Evolutionary conservation across 2,329 filamentous ascomycete genomes (phyloP).

Genomic region (Trichoderma koningiopsis): DNA sequence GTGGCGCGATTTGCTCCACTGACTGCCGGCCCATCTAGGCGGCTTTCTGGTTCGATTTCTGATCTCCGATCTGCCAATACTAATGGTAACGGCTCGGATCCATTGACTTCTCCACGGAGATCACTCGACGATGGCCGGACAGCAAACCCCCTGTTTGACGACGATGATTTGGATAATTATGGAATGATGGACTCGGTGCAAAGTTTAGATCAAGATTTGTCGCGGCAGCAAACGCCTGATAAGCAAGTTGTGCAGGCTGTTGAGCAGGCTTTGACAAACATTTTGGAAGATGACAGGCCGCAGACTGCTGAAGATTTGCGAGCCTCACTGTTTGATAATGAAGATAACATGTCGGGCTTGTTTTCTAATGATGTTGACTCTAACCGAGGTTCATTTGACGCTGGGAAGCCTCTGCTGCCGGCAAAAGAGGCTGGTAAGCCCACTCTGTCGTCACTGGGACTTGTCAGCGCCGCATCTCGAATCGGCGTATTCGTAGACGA

Average conservation of each 20-base stretch:
- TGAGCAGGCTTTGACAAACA: slow-evolving; percentile 87
- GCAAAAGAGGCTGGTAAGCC: slow-evolving; percentile 66
- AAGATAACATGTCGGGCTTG: slow-evolving; percentile 49
- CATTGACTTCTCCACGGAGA: slow-evolving; percentile 52
- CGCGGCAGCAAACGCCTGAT: slow-evolving; percentile 63
- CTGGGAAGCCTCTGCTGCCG: slow-evolving; percentile 37
- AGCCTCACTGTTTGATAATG: slow-evolving; percentile 62
- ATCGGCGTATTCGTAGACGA: slow-evolving; percentile 93
- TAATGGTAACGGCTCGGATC: slow-evolving; percentile 45
- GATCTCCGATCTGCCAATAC: slow-evolving; percentile 47
- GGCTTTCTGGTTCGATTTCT: slow-evolving; percentile 50
- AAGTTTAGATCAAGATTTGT: slow-evolving; percentile 71
- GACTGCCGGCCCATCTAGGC: slow-evolving; percentile 41
- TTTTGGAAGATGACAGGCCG: slow-evolving; percentile 76
- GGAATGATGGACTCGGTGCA: slow-evolving; percentile 70
- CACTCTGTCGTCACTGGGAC: slow-evolving; percentile 85
- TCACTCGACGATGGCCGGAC: slow-evolving; percentile 67
- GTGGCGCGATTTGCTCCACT: slow-evolving; percentile 44
- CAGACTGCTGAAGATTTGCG: slow-evolving; percentile 65
- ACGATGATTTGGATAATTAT: slow-evolving; percentile 76
- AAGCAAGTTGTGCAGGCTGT: slow-evolving; percentile 86
- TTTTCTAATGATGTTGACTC: slow-evolving; percentile 62
- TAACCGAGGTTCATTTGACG: slow-evolving; percentile 63
- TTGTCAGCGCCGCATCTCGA: slow-evolving; percentile 83
- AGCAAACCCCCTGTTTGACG: slow-evolving; percentile 68